Conservation (phyloP, 345 rosid species). For the Lagerstroemia speciosa region DNA sequence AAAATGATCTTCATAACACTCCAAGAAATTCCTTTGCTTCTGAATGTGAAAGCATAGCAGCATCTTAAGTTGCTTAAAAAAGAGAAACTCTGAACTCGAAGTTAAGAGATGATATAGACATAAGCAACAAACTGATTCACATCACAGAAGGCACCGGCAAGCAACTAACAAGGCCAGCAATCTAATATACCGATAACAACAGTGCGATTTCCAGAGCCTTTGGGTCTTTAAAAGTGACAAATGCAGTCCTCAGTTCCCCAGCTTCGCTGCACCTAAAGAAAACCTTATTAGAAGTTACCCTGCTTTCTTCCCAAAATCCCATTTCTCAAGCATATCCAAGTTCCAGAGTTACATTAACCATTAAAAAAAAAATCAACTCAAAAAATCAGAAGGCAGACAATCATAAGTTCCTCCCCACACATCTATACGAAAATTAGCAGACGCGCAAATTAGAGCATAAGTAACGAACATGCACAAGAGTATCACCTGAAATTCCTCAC, state of each 20-base stretch:
- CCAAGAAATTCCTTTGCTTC: background rate
- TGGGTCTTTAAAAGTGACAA: constrained; percentile 77
- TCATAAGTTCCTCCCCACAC: background rate
- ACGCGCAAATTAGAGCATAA: background rate
- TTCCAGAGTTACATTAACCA: background rate
- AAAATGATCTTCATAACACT: background rate
- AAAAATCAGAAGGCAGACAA: background rate
- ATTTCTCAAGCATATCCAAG: background rate
- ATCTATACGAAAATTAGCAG: too few relatives aligned
- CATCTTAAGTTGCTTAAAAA: background rate
- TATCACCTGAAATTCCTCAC: background rate
- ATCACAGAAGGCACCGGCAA: background rate
- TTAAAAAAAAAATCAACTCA: too few relatives aligned
- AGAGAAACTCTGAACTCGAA: background rate
- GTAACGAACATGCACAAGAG: background rate
- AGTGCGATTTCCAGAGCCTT: constrained; percentile 90
- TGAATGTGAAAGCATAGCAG: background rate
- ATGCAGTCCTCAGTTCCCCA: constrained; percentile 46
- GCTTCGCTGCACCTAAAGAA: constrained; percentile 37
- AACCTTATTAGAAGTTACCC: background rate
- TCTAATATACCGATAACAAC: constrained; percentile 50
- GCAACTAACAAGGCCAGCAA: background rate
- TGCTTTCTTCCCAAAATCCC: background rate
- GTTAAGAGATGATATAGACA: background rate
- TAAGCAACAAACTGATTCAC: background rate